Base-by-base conservation (phyloP, 495 filamentous ascomycete species). In the Sordaria brevicollis region DNA sequence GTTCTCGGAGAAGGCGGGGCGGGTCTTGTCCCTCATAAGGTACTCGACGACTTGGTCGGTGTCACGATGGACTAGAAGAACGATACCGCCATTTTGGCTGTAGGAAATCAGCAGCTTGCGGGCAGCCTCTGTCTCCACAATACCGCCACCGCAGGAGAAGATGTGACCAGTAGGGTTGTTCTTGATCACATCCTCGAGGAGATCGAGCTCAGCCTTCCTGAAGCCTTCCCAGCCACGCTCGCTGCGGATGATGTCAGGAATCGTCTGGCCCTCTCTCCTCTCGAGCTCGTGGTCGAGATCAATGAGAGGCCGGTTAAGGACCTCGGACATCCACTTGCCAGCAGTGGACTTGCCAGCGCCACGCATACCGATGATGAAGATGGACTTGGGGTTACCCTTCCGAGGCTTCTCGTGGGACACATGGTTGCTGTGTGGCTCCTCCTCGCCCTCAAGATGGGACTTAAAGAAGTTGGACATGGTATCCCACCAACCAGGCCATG, bases 401-500 rank as follows among this genome's bases (percentile, higher is more conserved):
- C 71, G 80, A 33, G 74, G 75, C 25, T 83, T 83, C 34, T 82
- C 77, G 66, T 77, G 80, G 17, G 73, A 73, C 29, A 77, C 70
- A 67, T 78, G 77, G n/a, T 76, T 73, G 69, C 69, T 57, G 74
- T 81, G 57, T 74, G 83, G 74, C 77, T 83, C 83, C 39, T 89
- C 82, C 49, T 95, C 92, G 35, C 95, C 95, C 43, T 89, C 86
- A 25, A 98, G 80, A 31, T 86, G 79, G 34, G 90, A 91, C 15
- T 86, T 83, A 81, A 96, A 99, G 3, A 86, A 83, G 69, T 91
- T 87, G 36, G 89, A 87, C 67, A 97, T 76, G 43, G 89, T 87
- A 78, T 99, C 96, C 95, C 95, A 99, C 93, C 95, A 99, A 13
- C 93, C 95, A 0, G 95, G 95, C 95, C 96, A 99, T n/a, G 95